These are phyloP conservation scores for Penicillium thymicola DNA, from an alignment of 2,329 filamentous ascomycete species.

Conservation along the genomic window DNA sequence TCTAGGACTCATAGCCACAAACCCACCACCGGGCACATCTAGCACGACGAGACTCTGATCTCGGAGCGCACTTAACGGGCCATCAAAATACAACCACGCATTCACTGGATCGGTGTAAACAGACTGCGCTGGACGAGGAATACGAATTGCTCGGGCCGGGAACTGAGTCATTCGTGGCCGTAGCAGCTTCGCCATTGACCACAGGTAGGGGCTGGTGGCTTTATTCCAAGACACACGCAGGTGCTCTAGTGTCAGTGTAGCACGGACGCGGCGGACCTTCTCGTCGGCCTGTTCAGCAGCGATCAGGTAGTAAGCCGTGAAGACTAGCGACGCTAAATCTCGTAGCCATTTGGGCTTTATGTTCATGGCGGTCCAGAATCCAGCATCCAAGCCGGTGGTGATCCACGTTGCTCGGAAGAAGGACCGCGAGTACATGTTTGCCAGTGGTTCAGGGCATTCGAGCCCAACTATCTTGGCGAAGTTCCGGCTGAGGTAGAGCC, in stretches of 20 bases:
- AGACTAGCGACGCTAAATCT: conserved; percentile 77
- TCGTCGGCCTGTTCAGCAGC: conserved; percentile 93
- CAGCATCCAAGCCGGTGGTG: conserved; percentile 87
- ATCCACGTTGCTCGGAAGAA: conserved; percentile 98
- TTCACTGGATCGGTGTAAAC: conserved; percentile 78
- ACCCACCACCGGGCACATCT: conserved; percentile 91
- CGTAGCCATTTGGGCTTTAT: conserved; percentile 76
- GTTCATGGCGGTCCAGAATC: conserved; percentile 98
- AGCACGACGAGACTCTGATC: conserved; percentile 75
- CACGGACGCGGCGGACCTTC: conserved; percentile 88
- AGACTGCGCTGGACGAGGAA: conserved; percentile 74
- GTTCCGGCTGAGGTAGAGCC: conserved; percentile 87
- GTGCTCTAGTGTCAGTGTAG: conserved; percentile 84
- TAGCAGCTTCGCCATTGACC: conserved; percentile 67
- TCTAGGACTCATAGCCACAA: conserved; percentile 94
- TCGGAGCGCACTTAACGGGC: conserved; percentile 72
- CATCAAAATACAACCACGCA: conserved; percentile 93
- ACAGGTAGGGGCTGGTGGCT: conserved; percentile 79
- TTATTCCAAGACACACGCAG: conserved; percentile 95
- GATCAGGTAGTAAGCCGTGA: conserved; percentile 86
- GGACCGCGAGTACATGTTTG: conserved; percentile 85
- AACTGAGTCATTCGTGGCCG: conserved; percentile 77
- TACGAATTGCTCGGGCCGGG: conserved; percentile 76
- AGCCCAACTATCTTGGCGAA: conserved; percentile 89
- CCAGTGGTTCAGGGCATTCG: conserved; percentile 87